phyloP scores from a whole-genome alignment of 768 basidiomycete genomes.

The Boletus rubroflammeus region DNA sequence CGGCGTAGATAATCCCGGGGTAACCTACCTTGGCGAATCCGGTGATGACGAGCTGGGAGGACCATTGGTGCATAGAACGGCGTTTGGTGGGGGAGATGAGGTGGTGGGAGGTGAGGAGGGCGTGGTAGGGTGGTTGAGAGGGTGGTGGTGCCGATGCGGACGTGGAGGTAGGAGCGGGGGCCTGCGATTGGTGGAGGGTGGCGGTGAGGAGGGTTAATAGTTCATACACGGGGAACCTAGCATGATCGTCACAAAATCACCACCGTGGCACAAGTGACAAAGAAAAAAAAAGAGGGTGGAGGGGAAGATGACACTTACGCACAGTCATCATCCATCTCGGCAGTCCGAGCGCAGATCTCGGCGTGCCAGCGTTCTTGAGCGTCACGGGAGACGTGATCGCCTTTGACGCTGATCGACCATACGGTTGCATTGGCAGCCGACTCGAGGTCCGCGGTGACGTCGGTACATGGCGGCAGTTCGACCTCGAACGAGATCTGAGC shows the following conservation, averaged over 20 bases:
- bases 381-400: slow-evolving; percentile 41
- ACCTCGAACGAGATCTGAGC: slow-evolving; percentile 38
- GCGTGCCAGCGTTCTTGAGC: slow-evolving; percentile 51
- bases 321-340: slow-evolving; percentile 31
- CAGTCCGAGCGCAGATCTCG: slow-evolving; percentile 34
- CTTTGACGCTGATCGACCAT: slow-evolving; percentile 42
- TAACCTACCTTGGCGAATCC: slow-evolving; percentile 77
- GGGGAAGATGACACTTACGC: slow-evolving; percentile 9
- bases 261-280: neutral
- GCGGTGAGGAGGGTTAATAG: slow-evolving; percentile 55
- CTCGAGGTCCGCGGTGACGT: slow-evolving; percentile 2
- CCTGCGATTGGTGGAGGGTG: slow-evolving; percentile 43
- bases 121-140: slow-evolving; percentile 32
- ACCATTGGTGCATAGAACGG: slow-evolving; percentile 53
- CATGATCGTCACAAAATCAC: neutral
- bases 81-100: slow-evolving; percentile 63
- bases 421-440: neutral
- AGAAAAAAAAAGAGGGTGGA: too few species aligned
- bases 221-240: slow-evolving; percentile 61
- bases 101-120: slow-evolving; percentile 59
- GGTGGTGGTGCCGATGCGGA: neutral
- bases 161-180: neutral
- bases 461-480: slow-evolving; percentile 16
- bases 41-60: slow-evolving; percentile 46
- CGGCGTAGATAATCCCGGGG: slow-evolving; percentile 73